Evolutionary conservation across 495 filamentous ascomycete genomes (phyloP), one percentile per base, ranked within the genome.

Genomic region (Trichoderma asperelloides): DNA sequence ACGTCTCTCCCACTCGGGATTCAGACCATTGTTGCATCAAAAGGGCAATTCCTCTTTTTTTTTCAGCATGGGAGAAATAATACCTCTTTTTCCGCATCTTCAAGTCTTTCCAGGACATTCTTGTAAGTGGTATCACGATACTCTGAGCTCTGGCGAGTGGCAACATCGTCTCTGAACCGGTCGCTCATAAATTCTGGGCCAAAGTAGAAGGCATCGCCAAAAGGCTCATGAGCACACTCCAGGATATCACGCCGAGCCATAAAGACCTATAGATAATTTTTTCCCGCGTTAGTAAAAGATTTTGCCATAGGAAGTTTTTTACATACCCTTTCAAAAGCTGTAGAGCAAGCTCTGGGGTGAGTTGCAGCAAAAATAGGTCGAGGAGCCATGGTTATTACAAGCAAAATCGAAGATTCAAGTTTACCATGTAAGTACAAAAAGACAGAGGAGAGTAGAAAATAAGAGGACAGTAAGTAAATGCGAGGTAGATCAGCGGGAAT

Each of bases 201-300:
- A 72, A 88, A 97, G 78, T 98, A 97, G 77, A 91, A 98, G 67
- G 93, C 91, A 74, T 98, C 95, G 18, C 95, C 95, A 71, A 97
- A 97, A 1, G 95, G 95, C 76, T 98, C 95, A 74, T 98, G 95
- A 70, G 94, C 78, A 75, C 92, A 96, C 69, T 86, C 79, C 37
- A 98, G 84, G 28, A 82, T 88, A 69, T 94, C 89, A 30, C 82
- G 80, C 68, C 90, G 87, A 69, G 93, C 97, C 95, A 98, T 97
- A 75, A 98, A 97, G 68, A 97, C 91, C 92, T 96, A 69, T 15
- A 43, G 8, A n/a, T 25, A 15, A 37, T n/a, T n/a, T n/a, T n/a
- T 33, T 18, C 3, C 9, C 64, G 11, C 13, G 43, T 62, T 47
- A 55, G 49, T 30, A 7, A 57, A 63, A 25, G 39, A 57, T 12